Percentiles rank a stretch among this genome's conserved stretches.
Evolutionary conservation across 1,284 basidiomycete genomes (phyloP).

Genomic region (Apiotrichum veenhuisii): DNA sequence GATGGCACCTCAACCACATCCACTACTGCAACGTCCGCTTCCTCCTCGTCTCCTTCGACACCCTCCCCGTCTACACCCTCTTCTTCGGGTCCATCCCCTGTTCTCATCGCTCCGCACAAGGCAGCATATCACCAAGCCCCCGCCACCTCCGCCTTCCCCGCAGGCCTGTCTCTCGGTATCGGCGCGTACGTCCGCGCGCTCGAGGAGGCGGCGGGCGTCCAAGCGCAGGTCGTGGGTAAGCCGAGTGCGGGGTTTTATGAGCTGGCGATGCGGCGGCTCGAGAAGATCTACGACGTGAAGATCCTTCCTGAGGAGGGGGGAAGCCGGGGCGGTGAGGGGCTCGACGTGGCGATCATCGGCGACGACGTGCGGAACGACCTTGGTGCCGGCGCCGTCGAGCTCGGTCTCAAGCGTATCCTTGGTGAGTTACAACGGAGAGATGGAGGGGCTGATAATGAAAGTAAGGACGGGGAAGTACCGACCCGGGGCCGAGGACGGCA

Average conservation of each 20-base stretch:
- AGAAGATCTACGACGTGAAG: slow-evolving; percentile 30
- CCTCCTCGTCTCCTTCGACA: too few species aligned
- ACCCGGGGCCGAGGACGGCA: slow-evolving; percentile 22
- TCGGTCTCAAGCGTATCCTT: slow-evolving; percentile 62
- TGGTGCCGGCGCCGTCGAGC: slow-evolving; percentile 59
- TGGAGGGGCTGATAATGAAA: slow-evolving; percentile 7
- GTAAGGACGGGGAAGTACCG: slow-evolving; percentile 43
- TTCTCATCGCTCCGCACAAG: slow-evolving; percentile 48
- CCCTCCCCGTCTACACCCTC: too few species aligned
- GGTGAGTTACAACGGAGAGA: slow-evolving; percentile 50
- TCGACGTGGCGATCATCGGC: slow-evolving; percentile 59
- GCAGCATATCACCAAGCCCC: slow-evolving; percentile 60
- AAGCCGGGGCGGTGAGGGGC: slow-evolving; percentile 6
- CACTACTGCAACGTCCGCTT: too few species aligned
- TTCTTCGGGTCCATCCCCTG: too few species aligned
- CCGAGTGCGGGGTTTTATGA: slow-evolving; percentile 61
- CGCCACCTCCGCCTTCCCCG: slow-evolving; percentile 51
- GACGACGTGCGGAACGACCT: slow-evolving; percentile 66
- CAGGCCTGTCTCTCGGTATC: slow-evolving; percentile 60
- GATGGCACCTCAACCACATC: not conserved
- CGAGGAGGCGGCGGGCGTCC: slow-evolving; percentile 56
- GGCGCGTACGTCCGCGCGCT: slow-evolving; percentile 66
- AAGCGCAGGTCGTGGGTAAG: slow-evolving; percentile 63
- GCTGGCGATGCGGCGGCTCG: slow-evolving; percentile 56
- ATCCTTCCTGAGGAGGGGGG: not conserved